These are phyloP conservation scores for Brassica rapa DNA, from an alignment of 345 rosid species.

Conservation along the genomic window DNA sequence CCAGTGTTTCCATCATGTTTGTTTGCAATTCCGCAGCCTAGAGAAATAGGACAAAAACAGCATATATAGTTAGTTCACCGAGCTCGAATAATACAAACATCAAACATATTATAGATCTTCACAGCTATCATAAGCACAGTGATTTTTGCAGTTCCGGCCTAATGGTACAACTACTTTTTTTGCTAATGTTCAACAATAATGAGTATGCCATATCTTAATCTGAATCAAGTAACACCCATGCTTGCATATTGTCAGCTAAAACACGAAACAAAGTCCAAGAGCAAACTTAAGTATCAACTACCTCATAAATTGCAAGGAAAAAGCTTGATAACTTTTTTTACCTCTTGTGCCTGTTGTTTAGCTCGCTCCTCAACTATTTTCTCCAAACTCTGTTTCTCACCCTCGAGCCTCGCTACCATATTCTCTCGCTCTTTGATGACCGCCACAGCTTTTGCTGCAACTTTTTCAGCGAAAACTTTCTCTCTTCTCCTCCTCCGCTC, in stretches of 20 bases:
- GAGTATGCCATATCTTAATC: slow-evolving; percentile 16
- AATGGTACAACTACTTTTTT: not conserved
- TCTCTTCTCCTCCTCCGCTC: slow-evolving; percentile 69
- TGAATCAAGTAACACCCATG: not conserved
- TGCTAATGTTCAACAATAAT: slow-evolving; percentile 16
- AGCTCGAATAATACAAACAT: not conserved
- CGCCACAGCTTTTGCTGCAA: slow-evolving; percentile 72
- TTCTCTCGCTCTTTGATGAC: slow-evolving; percentile 84
- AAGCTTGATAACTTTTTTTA: slow-evolving; percentile 31
- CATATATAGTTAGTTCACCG: slow-evolving; percentile 1
- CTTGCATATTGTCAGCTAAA: slow-evolving; percentile 5
- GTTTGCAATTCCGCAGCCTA: slow-evolving; percentile 95
- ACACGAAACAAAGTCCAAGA: not conserved
- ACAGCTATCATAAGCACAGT: slow-evolving; percentile 8
- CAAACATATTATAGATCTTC: not conserved
- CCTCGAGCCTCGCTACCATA: slow-evolving; percentile 85
- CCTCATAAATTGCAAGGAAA: not conserved
- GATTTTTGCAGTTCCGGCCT: slow-evolving; percentile 11
- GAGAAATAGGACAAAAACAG: slow-evolving; percentile 30
- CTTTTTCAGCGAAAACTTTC: slow-evolving; percentile 73
- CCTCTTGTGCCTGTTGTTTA: slow-evolving; percentile 94
- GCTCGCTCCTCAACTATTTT: slow-evolving; percentile 91
- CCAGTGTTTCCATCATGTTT: slow-evolving; percentile 88
- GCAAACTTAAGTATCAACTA: slow-evolving; percentile 5
- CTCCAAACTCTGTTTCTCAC: slow-evolving; percentile 94